Percentiles rank a stretch among this genome's conserved stretches.
phyloP scores from a whole-genome alignment of 768 basidiomycete species.

The Mycena indigotica region DNA sequence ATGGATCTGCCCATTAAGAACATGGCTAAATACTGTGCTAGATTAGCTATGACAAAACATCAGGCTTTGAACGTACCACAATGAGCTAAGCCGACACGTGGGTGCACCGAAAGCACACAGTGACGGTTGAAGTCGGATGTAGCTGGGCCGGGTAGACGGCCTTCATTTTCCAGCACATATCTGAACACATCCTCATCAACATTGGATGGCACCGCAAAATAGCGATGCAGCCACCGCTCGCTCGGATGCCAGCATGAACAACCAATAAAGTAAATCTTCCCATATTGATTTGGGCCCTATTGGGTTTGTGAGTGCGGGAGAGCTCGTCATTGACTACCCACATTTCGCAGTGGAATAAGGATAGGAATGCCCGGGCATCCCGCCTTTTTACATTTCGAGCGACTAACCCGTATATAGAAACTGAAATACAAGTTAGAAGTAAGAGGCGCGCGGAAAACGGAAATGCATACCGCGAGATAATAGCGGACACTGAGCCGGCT shows the following conservation, averaged over 20 bases:
- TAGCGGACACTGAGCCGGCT: neutral
- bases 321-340: too few species aligned
- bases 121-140: neutral
- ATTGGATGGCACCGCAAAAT: neutral
- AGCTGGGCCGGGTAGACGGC: neutral
- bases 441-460: too few species aligned
- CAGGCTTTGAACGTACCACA: constrained; percentile 13
- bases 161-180: constrained; percentile 6
- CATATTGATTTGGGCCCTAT: constrained; percentile 5
- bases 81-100: neutral
- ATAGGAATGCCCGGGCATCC: too few species aligned
- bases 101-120: constrained; percentile 8
- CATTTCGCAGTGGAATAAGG: too few species aligned
- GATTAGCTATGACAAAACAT: neutral
- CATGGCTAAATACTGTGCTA: neutral
- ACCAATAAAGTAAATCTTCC: constrained; percentile 3
- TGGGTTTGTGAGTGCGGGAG: too few species aligned
- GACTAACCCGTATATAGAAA: too few species aligned
- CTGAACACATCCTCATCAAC: neutral
- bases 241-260: constrained; percentile 2
- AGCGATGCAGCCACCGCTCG: neutral
- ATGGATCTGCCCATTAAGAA: neutral
- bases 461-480: neutral
- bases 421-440: too few species aligned
- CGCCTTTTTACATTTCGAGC: too few species aligned